Percentiles rank a stretch among this genome's conserved stretches.
Conservation (phyloP, 1,139 yeast genomes). For the Scheffersomyces titani region DNA sequence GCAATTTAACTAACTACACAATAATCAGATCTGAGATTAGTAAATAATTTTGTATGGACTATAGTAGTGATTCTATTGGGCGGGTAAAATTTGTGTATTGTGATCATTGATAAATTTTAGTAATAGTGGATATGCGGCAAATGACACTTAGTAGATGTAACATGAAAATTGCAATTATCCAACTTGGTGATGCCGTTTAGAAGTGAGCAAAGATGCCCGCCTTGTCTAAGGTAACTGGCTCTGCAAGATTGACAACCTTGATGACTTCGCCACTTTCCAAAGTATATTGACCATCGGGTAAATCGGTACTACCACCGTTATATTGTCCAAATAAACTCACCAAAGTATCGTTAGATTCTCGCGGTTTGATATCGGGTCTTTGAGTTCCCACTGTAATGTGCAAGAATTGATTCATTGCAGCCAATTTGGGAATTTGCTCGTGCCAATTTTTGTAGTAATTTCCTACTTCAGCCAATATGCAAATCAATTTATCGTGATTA, state of each 20-base stretch:
- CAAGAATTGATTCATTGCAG: conserved; percentile 45
- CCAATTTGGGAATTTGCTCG: conserved; percentile 19
- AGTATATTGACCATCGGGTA: not conserved
- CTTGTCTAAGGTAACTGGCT: not conserved
- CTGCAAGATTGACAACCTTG: not conserved
- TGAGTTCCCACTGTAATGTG: conserved; percentile 81
- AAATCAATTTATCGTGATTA: conserved; percentile 50
- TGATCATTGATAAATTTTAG: not conserved
- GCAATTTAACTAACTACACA: not conserved
- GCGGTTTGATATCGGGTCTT: conserved; percentile 47
- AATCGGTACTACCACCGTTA: not conserved
- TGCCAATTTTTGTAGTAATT: conserved; percentile 23
- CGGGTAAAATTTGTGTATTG: too few species aligned
- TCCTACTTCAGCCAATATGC: conserved; percentile 52
- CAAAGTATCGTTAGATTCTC: conserved; percentile 30
- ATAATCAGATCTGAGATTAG: too few species aligned
- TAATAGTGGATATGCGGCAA: not conserved
- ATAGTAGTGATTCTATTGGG: too few species aligned
- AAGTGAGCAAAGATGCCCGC: not conserved
- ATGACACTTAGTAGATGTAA: not conserved
- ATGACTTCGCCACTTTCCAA: not conserved
- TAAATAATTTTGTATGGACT: not conserved
- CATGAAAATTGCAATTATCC: not conserved
- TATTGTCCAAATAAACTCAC: conserved; percentile 1
- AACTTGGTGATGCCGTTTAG: not conserved